Evolutionary conservation across 2,329 filamentous ascomycete species (phyloP).

Genomic region (Pyrenophora graminea): DNA sequence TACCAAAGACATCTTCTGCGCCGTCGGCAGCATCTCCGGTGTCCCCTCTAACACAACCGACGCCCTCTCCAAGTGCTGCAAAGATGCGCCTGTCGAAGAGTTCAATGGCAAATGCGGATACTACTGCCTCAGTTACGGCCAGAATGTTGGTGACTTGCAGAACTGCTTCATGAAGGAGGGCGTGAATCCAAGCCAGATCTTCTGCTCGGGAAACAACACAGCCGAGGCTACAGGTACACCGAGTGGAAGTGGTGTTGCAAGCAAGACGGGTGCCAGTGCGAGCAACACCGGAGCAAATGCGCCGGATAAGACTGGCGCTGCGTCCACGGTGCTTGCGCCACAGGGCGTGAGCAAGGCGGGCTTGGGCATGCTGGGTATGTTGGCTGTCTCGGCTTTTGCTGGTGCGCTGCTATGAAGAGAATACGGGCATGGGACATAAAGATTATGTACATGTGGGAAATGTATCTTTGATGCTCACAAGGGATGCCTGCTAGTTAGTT

Average conservation of each 20-base stretch:
- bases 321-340: slow-evolving; percentile 1
- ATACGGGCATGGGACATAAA: too few species aligned
- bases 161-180: slow-evolving; percentile 36
- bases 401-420: slow-evolving; percentile 30
- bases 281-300: slow-evolving; percentile 3
- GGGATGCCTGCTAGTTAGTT: neutral
- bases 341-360: slow-evolving; percentile 33
- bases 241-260: slow-evolving; percentile 17
- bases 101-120: slow-evolving; percentile 37
- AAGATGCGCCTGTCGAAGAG: slow-evolving; percentile 34
- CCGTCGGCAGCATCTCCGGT: slow-evolving; percentile 28
- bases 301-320: slow-evolving; percentile 20
- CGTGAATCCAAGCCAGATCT: slow-evolving; percentile 25
- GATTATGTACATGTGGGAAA: too few species aligned
- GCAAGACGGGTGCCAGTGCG: slow-evolving; percentile 5
- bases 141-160: slow-evolving; percentile 32
- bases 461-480: neutral
- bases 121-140: slow-evolving; percentile 36
- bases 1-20: slow-evolving; percentile 35
- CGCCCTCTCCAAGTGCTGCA: slow-evolving; percentile 38
- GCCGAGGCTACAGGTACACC: slow-evolving; percentile 35
- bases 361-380: slow-evolving; percentile 33
- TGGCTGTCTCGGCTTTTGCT: slow-evolving; percentile 32
- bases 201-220: slow-evolving; percentile 33
- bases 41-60: slow-evolving; percentile 32